phyloP scores from a whole-genome alignment of 2,329 filamentous ascomycete species.

The Verticillium longisporum region DNA sequence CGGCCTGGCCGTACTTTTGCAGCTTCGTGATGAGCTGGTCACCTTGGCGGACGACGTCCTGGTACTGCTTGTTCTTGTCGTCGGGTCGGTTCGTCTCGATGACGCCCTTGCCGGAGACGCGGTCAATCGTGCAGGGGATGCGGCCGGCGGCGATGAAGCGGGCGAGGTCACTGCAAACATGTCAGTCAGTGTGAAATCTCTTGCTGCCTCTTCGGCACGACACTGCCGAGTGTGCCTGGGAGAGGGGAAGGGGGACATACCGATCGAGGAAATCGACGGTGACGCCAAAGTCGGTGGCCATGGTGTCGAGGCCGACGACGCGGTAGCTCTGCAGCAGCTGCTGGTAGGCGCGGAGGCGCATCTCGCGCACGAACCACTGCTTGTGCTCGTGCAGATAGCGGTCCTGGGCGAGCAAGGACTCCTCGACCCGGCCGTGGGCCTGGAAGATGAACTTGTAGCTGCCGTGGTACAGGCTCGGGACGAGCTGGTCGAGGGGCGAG shows the following conservation, averaged over 20 bases:
- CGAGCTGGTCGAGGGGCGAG: constrained; percentile 76
- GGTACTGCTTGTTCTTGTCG: constrained; percentile 99
- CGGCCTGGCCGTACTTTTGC: constrained; percentile 97
- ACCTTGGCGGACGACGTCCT: constrained; percentile 94
- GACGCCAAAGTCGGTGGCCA: constrained; percentile 96
- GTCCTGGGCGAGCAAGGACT: constrained; percentile 88
- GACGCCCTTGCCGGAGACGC: constrained; percentile 89
- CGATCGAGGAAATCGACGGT: constrained; percentile 93
- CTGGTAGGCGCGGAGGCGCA: constrained; percentile 93
- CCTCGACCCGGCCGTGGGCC: constrained; percentile 82
- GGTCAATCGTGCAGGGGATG: constrained; percentile 95
- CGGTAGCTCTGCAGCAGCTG: constrained; percentile 96
- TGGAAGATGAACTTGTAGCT: constrained; percentile 93
- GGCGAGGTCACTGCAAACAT: constrained; percentile 67
- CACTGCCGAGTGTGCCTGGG: too few species aligned
- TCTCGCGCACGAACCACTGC: constrained; percentile 96
- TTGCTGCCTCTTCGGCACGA: not conserved
- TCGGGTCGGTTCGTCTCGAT: constrained; percentile 98
- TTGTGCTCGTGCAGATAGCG: constrained; percentile 94
- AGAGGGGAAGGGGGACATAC: constrained; percentile 41
- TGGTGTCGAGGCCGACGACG: constrained; percentile 92
- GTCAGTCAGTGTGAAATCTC: not conserved
- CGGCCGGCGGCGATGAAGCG: constrained; percentile 94
- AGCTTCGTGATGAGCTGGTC: constrained; percentile 98
- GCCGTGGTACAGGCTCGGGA: constrained; percentile 86